A percentile compares a stretch with the other conserved stretches of the same genome.
Evolutionary conservation across 495 filamentous ascomycete genomes (phyloP).

Genomic region (Neurospora cerealis): DNA sequence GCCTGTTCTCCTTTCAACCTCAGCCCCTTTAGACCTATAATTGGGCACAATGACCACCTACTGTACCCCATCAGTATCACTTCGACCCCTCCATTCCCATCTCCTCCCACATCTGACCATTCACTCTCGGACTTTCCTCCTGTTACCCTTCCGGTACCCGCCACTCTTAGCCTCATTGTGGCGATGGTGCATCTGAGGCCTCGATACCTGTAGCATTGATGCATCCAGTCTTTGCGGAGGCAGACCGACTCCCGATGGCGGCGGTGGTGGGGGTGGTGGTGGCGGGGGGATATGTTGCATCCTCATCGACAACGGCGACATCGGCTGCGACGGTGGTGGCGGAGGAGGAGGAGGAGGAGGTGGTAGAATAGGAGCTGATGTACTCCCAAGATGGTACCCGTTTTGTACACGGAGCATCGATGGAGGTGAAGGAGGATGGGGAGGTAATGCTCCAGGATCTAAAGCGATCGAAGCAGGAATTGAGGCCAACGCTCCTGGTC

Average conservation of each 20-base stretch:
- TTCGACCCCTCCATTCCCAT: no score
- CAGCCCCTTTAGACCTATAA: no score
- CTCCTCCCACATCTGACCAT: background rate
- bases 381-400: no score
- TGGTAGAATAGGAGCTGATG: background rate
- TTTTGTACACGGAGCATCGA: no score
- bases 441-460: no score
- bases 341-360: background rate
- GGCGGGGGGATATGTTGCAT: background rate
- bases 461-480: no score
- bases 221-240: background rate
- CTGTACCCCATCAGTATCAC: no score
- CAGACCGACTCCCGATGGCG: background rate
- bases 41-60: no score
- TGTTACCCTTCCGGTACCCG: background rate
- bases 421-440: no score
- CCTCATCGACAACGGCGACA: background rate
- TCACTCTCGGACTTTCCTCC: background rate
- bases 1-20: no score
- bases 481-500: background rate
- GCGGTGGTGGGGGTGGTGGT: background rate
- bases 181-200: background rate
- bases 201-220: background rate
- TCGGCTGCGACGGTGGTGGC: no score
- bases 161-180: background rate